Conservation (phyloP, 2,329 filamentous ascomycete species). For the Apiospora kogelbergensis region DNA sequence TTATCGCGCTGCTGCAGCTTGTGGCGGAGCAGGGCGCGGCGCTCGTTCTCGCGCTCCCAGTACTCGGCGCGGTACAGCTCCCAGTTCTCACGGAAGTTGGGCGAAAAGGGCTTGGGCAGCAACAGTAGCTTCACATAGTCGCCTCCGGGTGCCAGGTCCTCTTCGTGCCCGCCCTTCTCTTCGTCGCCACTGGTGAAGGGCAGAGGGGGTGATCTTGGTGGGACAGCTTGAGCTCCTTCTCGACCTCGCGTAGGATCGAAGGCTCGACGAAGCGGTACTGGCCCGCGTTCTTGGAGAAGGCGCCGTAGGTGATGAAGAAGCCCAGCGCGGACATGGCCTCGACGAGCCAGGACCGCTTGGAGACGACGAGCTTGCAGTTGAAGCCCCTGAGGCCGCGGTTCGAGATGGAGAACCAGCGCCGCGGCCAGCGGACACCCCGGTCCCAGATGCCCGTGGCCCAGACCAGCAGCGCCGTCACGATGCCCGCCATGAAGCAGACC, state of each 20-base stretch:
- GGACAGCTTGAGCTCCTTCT: conserved; percentile 55
- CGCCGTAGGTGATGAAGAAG: conserved; percentile 76
- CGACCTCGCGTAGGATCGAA: conserved; percentile 56
- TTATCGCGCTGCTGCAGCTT: conserved; percentile 70
- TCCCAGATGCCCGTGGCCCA: conserved; percentile 98
- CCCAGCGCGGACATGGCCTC: conserved; percentile 71
- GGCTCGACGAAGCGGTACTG: conserved; percentile 80
- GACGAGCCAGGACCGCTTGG: conserved; percentile 78
- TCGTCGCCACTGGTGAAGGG: conserved; percentile 48
- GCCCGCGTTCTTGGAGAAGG: conserved; percentile 62
- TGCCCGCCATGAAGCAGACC: conserved; percentile 85
- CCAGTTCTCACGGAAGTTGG: conserved; percentile 95
- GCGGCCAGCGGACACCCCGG: conserved; percentile 88
- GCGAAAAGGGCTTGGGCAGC: conserved; percentile 90
- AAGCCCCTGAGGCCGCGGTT: conserved; percentile 89
- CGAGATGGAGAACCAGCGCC: conserved; percentile 84
- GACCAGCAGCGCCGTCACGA: conserved; percentile 82
- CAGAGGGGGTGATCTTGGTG: conserved; percentile 40
- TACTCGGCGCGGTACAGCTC: conserved; percentile 92
- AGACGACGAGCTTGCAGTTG: conserved; percentile 94
- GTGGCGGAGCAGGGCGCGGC: conserved; percentile 69
- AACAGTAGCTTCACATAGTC: conserved; percentile 90
- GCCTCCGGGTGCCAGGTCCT: conserved; percentile 86
- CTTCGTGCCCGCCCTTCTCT: conserved; percentile 71
- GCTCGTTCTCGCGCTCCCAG: conserved; percentile 95